Evolutionary conservation across 176 grass and related monocot genomes (phyloP).

Genomic region (Chloris gayana): DNA sequence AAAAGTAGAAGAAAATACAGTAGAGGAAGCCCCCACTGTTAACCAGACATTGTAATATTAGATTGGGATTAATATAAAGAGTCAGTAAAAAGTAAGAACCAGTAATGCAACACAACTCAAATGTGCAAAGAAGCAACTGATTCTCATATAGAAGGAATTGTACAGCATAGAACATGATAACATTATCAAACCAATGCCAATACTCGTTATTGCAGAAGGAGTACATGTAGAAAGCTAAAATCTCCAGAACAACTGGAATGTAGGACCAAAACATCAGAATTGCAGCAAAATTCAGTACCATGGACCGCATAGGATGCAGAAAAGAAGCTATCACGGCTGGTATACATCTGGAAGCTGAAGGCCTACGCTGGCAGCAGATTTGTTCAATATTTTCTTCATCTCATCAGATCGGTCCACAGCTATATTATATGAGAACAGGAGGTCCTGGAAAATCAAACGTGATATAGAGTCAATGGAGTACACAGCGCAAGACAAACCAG

Average conservation of each 20-base stretch:
- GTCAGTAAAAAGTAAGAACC: not conserved
- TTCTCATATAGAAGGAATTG: not conserved
- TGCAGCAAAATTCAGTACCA: conserved; percentile 23
- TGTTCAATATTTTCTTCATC: conserved; percentile 88
- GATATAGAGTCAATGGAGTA: conserved; percentile 9
- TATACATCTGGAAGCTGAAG: conserved; percentile 86
- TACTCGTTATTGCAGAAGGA: conserved; percentile 3
- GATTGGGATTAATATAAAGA: not conserved
- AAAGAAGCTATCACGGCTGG: conserved; percentile 48
- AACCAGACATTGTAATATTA: conserved; percentile 16
- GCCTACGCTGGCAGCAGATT: conserved; percentile 95
- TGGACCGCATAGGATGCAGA: not conserved
- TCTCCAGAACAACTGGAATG: conserved; percentile 22
- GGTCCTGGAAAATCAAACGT: conserved; percentile 54
- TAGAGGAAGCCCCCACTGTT: too few species aligned
- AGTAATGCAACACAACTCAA: not conserved
- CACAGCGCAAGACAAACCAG: not conserved
- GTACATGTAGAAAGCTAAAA: conserved; percentile 5
- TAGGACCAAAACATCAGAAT: not conserved
- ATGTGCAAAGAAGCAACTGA: not conserved
- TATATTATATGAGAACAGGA: conserved; percentile 93
- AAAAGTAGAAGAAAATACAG: too few species aligned
- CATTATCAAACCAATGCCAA: not conserved
- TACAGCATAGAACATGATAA: not conserved
- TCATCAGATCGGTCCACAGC: conserved; percentile 89